These are phyloP conservation scores for Paraleonurus japonicus DNA, from an alignment of 257 asterid genomes.

Conservation along the genomic window DNA sequence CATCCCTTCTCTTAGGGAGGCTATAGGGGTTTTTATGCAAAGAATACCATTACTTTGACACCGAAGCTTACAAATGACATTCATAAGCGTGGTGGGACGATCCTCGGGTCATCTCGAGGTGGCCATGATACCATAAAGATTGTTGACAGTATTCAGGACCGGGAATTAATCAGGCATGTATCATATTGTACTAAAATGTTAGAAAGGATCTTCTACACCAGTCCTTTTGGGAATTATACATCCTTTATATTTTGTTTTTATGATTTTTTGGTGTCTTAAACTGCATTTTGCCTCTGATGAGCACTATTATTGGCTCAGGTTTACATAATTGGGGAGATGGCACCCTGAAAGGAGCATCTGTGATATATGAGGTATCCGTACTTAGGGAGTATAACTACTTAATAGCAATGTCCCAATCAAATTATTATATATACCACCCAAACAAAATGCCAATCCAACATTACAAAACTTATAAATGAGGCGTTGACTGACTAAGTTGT, in stretches of 20 bases:
- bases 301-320: conserved; percentile 60
- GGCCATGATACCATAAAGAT: conserved; percentile 94
- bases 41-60: conserved; percentile 69
- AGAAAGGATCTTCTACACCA: not conserved
- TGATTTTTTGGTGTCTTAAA: conserved; percentile 27
- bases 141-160: conserved; percentile 96
- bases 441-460: not conserved
- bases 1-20: conserved; percentile 70
- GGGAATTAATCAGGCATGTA: conserved; percentile 84
- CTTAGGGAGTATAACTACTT: conserved; percentile 11
- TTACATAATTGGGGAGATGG: conserved; percentile 99
- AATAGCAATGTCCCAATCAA: conserved; percentile 7
- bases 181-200: conserved; percentile 19
- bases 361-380: conserved; percentile 67
- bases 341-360: conserved; percentile 89
- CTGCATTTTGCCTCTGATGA: conserved; percentile 35
- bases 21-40: conserved; percentile 88
- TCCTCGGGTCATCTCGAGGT: conserved; percentile 94
- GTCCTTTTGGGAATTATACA: conserved; percentile 17
- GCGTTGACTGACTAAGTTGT: not conserved
- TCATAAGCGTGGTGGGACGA: conserved; percentile 97
- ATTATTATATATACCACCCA: not conserved
- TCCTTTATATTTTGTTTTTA: not conserved
- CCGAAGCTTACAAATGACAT: conserved; percentile 86
- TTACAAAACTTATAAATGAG: not conserved